These are phyloP conservation scores for Tolypocladium sp. DNA, from an alignment of 2,329 filamentous ascomycete genomes.

Conservation along the genomic window DNA sequence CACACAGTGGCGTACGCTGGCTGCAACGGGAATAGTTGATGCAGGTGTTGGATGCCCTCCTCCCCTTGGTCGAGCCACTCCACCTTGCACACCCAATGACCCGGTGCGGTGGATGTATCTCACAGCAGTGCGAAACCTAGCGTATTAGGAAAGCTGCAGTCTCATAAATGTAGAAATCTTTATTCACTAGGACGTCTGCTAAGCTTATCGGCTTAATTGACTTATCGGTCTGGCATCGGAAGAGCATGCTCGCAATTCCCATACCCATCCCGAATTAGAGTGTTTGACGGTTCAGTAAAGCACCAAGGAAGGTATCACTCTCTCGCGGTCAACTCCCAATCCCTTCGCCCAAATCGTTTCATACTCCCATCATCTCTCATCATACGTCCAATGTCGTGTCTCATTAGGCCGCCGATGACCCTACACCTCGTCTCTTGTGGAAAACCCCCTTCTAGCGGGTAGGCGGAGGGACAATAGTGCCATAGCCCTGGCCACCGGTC, in stretches of 20 bases:
- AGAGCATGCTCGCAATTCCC: background rate
- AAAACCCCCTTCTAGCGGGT: slow-evolving; percentile 2
- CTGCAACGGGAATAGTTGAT: background rate
- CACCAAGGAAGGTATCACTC: background rate
- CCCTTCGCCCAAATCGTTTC: background rate
- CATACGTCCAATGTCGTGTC: background rate
- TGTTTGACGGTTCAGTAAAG: background rate
- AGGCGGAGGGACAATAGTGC: slow-evolving; percentile 31
- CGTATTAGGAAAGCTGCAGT: background rate
- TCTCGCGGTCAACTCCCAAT: background rate
- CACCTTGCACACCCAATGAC: background rate
- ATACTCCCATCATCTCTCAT: background rate
- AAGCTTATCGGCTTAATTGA: background rate
- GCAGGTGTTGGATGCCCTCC: background rate
- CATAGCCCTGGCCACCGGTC: slow-evolving; percentile 59
- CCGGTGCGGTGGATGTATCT: background rate
- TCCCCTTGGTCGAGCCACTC: background rate
- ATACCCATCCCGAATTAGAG: background rate
- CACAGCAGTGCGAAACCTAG: background rate
- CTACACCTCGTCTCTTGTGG: background rate
- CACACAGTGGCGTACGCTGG: background rate
- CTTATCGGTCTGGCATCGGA: background rate
- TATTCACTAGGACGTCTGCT: background rate
- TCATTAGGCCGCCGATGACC: background rate
- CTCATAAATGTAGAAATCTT: no score